Conservation (phyloP, 2,329 filamentous ascomycete genomes). For the Arthroderma uncinatum region DNA sequence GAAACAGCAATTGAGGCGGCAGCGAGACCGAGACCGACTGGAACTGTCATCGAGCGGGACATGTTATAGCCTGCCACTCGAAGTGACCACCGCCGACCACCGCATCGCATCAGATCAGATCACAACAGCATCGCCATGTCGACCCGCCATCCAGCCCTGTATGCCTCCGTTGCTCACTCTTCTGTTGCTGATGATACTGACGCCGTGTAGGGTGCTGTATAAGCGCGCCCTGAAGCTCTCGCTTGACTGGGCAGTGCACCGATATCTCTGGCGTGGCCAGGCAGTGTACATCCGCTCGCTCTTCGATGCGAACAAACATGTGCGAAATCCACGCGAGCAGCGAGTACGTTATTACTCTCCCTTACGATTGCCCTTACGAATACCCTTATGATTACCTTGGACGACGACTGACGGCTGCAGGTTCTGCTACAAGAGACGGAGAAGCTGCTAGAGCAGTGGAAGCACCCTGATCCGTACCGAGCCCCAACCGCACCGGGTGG, state of each 20-base stretch:
- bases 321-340: constrained; percentile 75
- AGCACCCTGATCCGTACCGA: constrained; percentile 89
- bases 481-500: constrained; percentile 88
- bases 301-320: constrained; percentile 83
- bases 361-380: too few species aligned
- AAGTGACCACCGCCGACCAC: neutral
- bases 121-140: constrained; percentile 11
- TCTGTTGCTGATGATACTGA: neutral
- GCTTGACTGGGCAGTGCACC: constrained; percentile 89
- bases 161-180: constrained; percentile 16
- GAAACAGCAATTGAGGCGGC: neutral
- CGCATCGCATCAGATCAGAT: neutral
- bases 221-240: constrained; percentile 85
- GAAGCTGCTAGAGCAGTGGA: constrained; percentile 80
- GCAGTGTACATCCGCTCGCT: constrained; percentile 89
- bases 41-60: neutral
- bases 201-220: constrained; percentile 56
- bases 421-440: constrained; percentile 78
- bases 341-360: constrained; percentile 46
- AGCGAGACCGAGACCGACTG: neutral
- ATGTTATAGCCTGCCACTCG: neutral
- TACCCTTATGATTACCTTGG: too few species aligned
- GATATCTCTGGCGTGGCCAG: constrained; percentile 88
- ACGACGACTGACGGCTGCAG: constrained; percentile 40
- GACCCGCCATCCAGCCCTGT: constrained; percentile 27